Evolutionary conservation across 768 basidiomycete species (phyloP).

Genomic region (Boletus rubroflammeus): DNA sequence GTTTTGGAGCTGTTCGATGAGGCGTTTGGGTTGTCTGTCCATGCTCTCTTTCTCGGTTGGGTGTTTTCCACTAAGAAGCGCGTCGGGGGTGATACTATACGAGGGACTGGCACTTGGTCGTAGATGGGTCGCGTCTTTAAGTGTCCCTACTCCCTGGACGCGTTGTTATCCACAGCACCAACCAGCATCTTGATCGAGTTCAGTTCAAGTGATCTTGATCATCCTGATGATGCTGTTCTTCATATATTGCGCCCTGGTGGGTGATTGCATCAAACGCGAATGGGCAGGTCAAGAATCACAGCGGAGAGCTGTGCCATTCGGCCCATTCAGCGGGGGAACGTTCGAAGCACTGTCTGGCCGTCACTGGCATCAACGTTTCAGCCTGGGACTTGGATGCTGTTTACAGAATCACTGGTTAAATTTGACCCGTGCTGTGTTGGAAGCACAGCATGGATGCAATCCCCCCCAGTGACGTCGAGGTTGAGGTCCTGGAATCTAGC

Average conservation of each 20-base stretch:
- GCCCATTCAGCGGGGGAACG: too few species aligned
- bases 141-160: background rate
- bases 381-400: background rate
- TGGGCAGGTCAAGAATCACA: background rate
- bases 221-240: background rate
- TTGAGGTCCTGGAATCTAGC: too few species aligned
- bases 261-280: background rate
- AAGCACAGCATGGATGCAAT: background rate
- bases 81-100: background rate
- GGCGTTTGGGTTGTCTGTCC: slow-evolving; percentile 9
- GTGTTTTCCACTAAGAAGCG: background rate
- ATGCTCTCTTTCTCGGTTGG: background rate
- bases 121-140: background rate
- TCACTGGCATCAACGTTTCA: background rate
- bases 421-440: background rate
- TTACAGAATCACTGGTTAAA: too few species aligned
- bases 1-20: slow-evolving; percentile 26
- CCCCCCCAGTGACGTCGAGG: background rate
- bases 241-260: background rate
- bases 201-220: background rate
- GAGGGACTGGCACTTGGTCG: background rate
- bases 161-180: background rate
- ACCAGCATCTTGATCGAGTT: background rate
- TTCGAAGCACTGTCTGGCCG: background rate
- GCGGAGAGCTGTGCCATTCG: background rate